Percentiles rank a stretch among this genome's conserved stretches.
Conservation (phyloP, 495 filamentous ascomycete species). For the Podospora sp. region DNA sequence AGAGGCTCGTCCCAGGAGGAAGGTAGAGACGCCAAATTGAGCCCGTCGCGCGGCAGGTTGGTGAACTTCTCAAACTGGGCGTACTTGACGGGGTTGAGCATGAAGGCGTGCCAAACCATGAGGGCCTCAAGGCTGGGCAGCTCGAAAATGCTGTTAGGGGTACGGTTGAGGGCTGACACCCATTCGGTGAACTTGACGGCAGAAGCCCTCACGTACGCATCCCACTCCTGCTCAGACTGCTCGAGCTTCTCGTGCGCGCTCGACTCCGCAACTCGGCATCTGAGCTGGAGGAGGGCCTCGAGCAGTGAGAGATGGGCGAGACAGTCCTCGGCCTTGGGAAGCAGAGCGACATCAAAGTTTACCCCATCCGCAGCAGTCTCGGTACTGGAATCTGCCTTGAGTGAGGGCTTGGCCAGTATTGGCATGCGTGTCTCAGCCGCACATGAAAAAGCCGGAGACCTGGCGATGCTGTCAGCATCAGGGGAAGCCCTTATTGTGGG, state of each 20-base stretch:
- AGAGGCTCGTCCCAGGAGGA: no score
- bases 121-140: background rate
- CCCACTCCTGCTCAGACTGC: background rate
- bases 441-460: no score
- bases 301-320: background rate
- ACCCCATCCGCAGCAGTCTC: background rate
- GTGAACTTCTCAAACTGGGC: background rate
- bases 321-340: background rate
- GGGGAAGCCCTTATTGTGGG: no score
- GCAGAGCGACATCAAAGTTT: background rate
- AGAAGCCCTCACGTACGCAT: background rate
- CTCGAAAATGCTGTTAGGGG: background rate
- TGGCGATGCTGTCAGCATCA: no score
- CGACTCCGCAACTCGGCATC: background rate
- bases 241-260: no score
- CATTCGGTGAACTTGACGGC: background rate
- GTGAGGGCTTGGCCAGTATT: no score
- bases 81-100: constrained; percentile 6
- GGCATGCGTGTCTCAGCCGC: no score
- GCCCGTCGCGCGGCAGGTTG: background rate
- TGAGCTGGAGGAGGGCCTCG: background rate
- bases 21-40: background rate
- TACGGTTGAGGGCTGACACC: background rate
- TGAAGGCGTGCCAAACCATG: constrained; percentile 10
- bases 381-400: background rate